Base-by-base conservation (phyloP, 768 basidiomycete species). In the Boletales sp. region DNA sequence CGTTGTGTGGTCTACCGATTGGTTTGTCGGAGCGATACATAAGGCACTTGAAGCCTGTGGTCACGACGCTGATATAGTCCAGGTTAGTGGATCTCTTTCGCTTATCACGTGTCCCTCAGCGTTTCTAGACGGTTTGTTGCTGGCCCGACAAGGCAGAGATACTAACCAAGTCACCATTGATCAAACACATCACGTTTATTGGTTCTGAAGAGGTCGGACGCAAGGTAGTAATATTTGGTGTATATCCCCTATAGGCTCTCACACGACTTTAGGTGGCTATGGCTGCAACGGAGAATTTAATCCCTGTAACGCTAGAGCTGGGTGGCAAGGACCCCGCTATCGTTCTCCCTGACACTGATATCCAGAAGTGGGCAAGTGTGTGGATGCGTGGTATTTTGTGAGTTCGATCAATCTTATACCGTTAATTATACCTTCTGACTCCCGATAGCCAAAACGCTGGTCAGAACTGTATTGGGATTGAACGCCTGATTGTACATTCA, bases 401-500 rank as follows among this genome's bases (percentile, higher is more conserved):
- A 66, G 90, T 76, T 53, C 4, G n/a, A 14, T 31, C 39, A 48
- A 14, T 48, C 41, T 14, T 44, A n/a, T 9, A 32, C 13, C 3
- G 4, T 48, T 28, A 21, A 40, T 42, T 19, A 5, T 18, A 41
- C n/a, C 50, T 37, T 49, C 15, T 48, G 32, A 39, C 34, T 37
- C 15, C 41, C 14, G 19, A 25, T 61, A 94, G 92, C 75, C 93
- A 94, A 74, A 91, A 92, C 51, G 80, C 81, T 44, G 94, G 94
- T 18, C 95, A 97, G 71, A 97, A 97, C 61, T 99, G 95, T 67
- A 95, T 99, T 59, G 95, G 94, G 33, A 90, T 94, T 55, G 95
- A 99, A 67, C 82, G 94, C 2, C 79, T 98, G 56, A 80, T 98
- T 41, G 91, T 98, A 34, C 93, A 94, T 60, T 63, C 72, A 0